Evolutionary conservation across 1,284 basidiomycete species (phyloP).

Genomic region (Leccinum brunneo-olivaceum): DNA sequence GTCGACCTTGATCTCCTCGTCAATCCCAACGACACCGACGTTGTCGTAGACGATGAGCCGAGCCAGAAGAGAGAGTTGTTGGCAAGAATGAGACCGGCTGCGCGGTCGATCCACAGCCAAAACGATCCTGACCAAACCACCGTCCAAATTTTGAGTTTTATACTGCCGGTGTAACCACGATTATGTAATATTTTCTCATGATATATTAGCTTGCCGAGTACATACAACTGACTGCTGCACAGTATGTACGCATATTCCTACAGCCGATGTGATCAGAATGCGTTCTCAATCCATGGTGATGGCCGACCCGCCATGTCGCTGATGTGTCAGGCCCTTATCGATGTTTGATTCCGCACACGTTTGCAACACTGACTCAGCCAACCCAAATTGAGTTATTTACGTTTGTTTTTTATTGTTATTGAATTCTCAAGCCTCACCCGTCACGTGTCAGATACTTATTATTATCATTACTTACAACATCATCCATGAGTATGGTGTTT

Average conservation of each 20-base stretch:
- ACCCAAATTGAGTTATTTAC: slow-evolving; percentile 14
- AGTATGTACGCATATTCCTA: too few species aligned
- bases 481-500: slow-evolving; percentile 27
- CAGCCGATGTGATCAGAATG: too few species aligned
- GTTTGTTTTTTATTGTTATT: slow-evolving; percentile 23
- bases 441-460: slow-evolving; percentile 24
- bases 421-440: slow-evolving; percentile 26
- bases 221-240: not conserved
- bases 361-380: slow-evolving; percentile 11
- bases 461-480: not conserved
- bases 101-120: slow-evolving; percentile 43
- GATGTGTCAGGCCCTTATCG: slow-evolving; percentile 17
- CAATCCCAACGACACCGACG: slow-evolving; percentile 39
- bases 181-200: slow-evolving; percentile 30
- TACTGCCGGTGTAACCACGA: slow-evolving; percentile 10
- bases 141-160: slow-evolving; percentile 26
- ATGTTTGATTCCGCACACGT: slow-evolving; percentile 16
- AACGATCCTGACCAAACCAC: slow-evolving; percentile 21
- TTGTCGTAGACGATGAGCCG: slow-evolving; percentile 35
- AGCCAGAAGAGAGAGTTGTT: slow-evolving; percentile 32
- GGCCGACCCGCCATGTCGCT: slow-evolving; percentile 16
- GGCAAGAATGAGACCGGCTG: slow-evolving; percentile 34
- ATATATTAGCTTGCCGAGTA: slow-evolving; percentile 1
- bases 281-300: slow-evolving; percentile 27
- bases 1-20: slow-evolving; percentile 27